Percentiles rank a stretch among this genome's conserved stretches.
phyloP scores from a whole-genome alignment of 768 basidiomycete genomes.

The Termitomyces bulborhizus region DNA sequence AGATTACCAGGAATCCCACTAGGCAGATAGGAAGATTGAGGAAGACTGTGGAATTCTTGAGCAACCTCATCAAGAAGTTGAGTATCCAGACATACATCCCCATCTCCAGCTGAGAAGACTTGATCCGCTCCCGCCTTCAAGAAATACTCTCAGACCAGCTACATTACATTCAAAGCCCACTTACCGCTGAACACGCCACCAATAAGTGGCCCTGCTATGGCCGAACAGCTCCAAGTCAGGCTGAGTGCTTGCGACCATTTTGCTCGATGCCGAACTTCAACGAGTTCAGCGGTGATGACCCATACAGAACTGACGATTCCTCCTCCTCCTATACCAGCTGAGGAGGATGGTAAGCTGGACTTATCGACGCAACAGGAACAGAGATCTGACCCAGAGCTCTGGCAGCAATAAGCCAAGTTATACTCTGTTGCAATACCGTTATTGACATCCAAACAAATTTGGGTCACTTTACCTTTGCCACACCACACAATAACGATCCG shows the following conservation, averaged over 20 bases:
- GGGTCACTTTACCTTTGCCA: constrained; percentile 49
- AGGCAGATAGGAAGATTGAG: constrained; percentile 76
- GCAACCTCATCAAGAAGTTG: constrained; percentile 10
- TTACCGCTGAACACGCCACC: constrained; percentile 77
- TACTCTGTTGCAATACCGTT: constrained; percentile 30
- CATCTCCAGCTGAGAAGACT: constrained; percentile 67
- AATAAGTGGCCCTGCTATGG: constrained; percentile 76
- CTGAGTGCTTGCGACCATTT: constrained; percentile 86
- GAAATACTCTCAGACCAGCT: constrained; percentile 11
- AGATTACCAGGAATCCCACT: constrained; percentile 50
- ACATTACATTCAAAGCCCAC: constrained; percentile 16
- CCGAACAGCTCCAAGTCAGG: constrained; percentile 83
- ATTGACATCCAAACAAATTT: constrained; percentile 11
- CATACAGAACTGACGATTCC: constrained; percentile 84
- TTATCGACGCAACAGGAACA: not conserved
- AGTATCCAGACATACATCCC: constrained; percentile 59
- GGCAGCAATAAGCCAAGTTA: constrained; percentile 60
- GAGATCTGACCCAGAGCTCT: constrained; percentile 38
- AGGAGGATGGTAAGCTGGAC: not conserved
- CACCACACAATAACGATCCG: constrained; percentile 77
- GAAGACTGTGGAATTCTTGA: constrained; percentile 48
- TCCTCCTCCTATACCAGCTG: constrained; percentile 79
- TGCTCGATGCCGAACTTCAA: constrained; percentile 60
- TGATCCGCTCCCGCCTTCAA: constrained; percentile 24
- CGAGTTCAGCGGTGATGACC: constrained; percentile 83